Evolutionary conservation across 306 rosid species (phyloP).

Genomic region (Echinosophora koreensis): DNA sequence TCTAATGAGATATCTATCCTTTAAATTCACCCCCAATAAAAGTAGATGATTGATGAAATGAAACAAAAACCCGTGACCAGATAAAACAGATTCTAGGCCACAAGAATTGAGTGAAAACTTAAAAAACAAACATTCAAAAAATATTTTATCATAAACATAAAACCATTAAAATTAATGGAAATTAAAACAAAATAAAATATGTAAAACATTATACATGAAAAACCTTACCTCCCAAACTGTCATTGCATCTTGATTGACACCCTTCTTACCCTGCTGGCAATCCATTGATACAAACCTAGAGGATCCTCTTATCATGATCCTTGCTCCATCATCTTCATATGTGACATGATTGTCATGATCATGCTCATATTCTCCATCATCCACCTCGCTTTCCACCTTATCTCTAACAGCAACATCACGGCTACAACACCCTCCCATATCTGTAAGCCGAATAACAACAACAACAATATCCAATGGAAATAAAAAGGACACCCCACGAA

Average conservation of each 20-base stretch:
- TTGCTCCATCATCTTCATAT: slow-evolving; percentile 54
- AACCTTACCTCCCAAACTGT: slow-evolving; percentile 86
- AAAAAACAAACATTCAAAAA: background rate
- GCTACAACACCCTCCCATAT: slow-evolving; percentile 78
- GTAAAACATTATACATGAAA: background rate
- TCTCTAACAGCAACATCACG: slow-evolving; percentile 47
- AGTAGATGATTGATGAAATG: slow-evolving; percentile 29
- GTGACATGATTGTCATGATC: slow-evolving; percentile 44
- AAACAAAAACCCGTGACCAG: slow-evolving; percentile 35
- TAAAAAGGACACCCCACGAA: slow-evolving; percentile 44
- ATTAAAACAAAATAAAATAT: background rate
- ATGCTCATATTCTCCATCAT: slow-evolving; percentile 44
- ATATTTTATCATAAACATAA: background rate
- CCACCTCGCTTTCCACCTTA: slow-evolving; percentile 48
- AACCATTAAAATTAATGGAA: slow-evolving; percentile 10
- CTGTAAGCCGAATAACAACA: background rate
- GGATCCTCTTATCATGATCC: slow-evolving; percentile 60
- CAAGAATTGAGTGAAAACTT: slow-evolving; percentile 2
- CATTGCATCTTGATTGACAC: slow-evolving; percentile 92
- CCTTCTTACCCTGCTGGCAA: slow-evolving; percentile 82
- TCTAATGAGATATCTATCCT: slow-evolving; percentile 15
- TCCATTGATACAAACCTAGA: slow-evolving; percentile 73
- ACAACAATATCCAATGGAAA: background rate
- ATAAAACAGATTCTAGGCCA: slow-evolving; percentile 11
- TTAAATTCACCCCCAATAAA: slow-evolving; percentile 20